Base-by-base conservation (phyloP, 768 basidiomycete genomes). In the Naganishia vaughanmartiniae region DNA sequence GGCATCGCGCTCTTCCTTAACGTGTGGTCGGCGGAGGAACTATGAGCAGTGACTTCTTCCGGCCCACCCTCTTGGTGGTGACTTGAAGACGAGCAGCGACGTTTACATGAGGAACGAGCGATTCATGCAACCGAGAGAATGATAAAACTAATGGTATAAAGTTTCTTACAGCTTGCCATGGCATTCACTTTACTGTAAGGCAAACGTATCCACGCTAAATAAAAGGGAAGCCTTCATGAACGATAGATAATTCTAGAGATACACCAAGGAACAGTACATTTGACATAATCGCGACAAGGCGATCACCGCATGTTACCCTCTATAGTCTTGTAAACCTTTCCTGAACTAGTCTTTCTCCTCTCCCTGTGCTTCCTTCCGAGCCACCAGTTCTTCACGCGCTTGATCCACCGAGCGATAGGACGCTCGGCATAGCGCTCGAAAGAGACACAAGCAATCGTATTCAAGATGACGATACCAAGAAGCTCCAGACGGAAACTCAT, bases 311-410 rank as follows among this genome's bases (percentile, higher is more conserved):
- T 39, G 34, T 73, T 74, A 24, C 88, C 87, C 75, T 92, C 91
- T 1, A 98, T 87, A 11, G 86, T 84, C 82, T 93, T 94, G 85
- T 98, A 98, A 60, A 85, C 81, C 79, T 92, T 92, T 5, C 89
- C 89, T 17, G 87, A 87, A 55, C 84, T 83, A 57, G 83, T 83
- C 69, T 89, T 83, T 71, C 86, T 73, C 39, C 67, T 66, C 19
- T 74, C 78, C 15, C 68, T 66, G 63, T 71, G 67, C 72, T 70
- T 65, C 70, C 73, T 74, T 30, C 78, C 68, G 21, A 80, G 65
- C 45, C 75, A 74, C 74, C 70, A 74, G 57, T 80, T 63, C 72
- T 79, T 79, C 17, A 74, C 63, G 24, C 74, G 73, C 15, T 77
- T 76, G 31, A 82, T 75, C 70, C 72, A 34, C 39, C 75, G 68